Conservation (phyloP, 805 yeast species). For the Suhomyces vadensis region DNA sequence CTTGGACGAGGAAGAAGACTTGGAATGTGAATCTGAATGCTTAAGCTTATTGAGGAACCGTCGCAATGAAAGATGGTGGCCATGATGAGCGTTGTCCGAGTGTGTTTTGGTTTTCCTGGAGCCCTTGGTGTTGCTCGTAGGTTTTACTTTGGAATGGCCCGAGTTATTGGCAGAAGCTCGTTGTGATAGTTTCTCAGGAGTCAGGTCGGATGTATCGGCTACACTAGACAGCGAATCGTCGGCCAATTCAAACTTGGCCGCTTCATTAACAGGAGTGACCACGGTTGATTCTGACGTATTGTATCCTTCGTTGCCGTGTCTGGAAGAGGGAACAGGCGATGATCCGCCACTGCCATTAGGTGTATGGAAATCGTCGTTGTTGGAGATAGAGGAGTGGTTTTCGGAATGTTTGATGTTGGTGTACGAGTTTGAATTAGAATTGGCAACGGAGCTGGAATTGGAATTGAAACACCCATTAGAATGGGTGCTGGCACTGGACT, state of each 20-base stretch:
- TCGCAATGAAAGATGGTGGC: conserved; percentile 39
- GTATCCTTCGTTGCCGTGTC: no score
- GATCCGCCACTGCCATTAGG: background rate
- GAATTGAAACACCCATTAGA: background rate
- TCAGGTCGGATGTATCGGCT: background rate
- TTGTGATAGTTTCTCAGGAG: background rate
- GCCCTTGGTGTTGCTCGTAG: background rate
- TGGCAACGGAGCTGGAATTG: background rate
- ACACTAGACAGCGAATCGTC: background rate
- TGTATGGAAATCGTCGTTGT: background rate
- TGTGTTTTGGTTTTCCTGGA: no score
- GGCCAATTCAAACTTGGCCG: background rate
- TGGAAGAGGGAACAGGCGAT: background rate
- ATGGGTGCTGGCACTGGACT: conserved; percentile 22
- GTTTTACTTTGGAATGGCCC: background rate
- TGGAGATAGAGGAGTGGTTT: no score
- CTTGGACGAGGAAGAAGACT: background rate
- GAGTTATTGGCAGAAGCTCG: background rate
- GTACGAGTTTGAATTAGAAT: background rate
- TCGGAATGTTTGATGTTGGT: no score
- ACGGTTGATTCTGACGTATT: background rate
- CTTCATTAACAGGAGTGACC: background rate
- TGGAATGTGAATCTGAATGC: conserved; percentile 16
- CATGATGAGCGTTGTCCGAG: conserved; percentile 2
- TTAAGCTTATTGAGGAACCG: conserved; percentile 54